Base-by-base conservation (phyloP, 129 eudicot species). In the Rutidosis leptorrhynchoides region DNA sequence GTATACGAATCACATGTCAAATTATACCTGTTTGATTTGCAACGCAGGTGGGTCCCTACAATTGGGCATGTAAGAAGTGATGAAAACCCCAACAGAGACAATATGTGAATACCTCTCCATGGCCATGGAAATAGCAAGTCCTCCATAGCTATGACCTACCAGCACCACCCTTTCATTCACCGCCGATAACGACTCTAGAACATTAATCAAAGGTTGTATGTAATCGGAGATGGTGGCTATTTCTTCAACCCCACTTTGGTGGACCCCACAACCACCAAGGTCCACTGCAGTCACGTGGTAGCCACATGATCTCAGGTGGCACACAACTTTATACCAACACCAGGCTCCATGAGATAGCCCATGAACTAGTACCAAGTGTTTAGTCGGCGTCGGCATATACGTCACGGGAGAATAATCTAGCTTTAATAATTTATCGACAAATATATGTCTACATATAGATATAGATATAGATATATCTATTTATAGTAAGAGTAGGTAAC, bases 111-210 rank as follows among this genome's bases (percentile, higher is more conserved):
- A 79, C n/a, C 27, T 73, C 70, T 87, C 87, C 85, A 81, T 81
- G 57, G 87, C 95, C 0, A 73, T 1, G 48, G 95, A 79, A 26
- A 87, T 82, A 32, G 48, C 68, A 30, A 87, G 33, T 12, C 90
- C 95, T 1, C 90, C 90, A 22, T 51, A 64, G 68, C 90, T 87
- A 40, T 87, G 95, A 5, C 90, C 95, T 3, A 87, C 87, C 59
- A 87, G 28, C 40, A 83, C 71, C 62, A 81, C 87, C 56, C 57
- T 74, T 30, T 87, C 53, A 3, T 48, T 80, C 4, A 77, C 81
- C 0, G 25, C 28, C 0, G 80, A 67, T 29, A 81, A 70, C 42
- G 78, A 69, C 43, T 70, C 77, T 60, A 81, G 53, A 71, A 87
- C 64, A 30, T 64, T 65, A 56, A 81, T 42, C 55, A 87, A 21